phyloP scores from a whole-genome alignment of 305 asterid species.

The Rubia peregrina region DNA sequence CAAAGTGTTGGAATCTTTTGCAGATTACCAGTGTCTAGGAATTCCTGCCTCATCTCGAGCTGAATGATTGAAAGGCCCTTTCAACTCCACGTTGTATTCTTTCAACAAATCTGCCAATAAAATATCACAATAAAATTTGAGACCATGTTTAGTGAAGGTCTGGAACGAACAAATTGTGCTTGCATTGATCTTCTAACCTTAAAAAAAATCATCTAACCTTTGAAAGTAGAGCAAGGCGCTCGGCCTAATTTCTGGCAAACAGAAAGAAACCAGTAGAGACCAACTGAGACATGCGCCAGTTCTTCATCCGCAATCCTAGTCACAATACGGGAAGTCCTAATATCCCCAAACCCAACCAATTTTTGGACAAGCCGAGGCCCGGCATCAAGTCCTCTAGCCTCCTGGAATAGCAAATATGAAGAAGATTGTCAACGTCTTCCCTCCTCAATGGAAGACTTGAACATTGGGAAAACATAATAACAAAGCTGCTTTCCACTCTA shows the following conservation, averaged over 20 bases:
- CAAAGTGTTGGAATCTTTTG: not conserved
- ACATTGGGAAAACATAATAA: not conserved
- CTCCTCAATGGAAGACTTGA: not conserved
- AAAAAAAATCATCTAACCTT: slow-evolving; percentile 32
- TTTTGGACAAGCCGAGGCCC: slow-evolving; percentile 91
- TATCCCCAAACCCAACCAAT: slow-evolving; percentile 76
- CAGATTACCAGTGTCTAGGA: slow-evolving; percentile 66
- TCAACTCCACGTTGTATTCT: slow-evolving; percentile 75
- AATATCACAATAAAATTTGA: not conserved
- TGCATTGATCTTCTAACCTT: not conserved
- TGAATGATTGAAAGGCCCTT: slow-evolving; percentile 81
- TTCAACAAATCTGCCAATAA: slow-evolving; percentile 45
- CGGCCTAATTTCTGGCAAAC: slow-evolving; percentile 72
- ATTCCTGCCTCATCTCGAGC: slow-evolving; percentile 86
- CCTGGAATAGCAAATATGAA: slow-evolving; percentile 32
- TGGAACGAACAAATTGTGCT: not conserved
- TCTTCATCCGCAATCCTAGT: slow-evolving; percentile 84
- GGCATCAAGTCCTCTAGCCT: slow-evolving; percentile 98
- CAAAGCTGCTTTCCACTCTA: not conserved
- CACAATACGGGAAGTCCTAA: slow-evolving; percentile 71
- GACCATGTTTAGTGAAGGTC: not conserved
- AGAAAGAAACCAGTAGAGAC: slow-evolving; percentile 77
- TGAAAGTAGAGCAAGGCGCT: slow-evolving; percentile 58
- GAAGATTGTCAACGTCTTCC: not conserved
- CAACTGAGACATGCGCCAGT: slow-evolving; percentile 94